These are phyloP conservation scores for Pogostemon cablin DNA, from an alignment of 257 asterid genomes.

Conservation along the genomic window DNA sequence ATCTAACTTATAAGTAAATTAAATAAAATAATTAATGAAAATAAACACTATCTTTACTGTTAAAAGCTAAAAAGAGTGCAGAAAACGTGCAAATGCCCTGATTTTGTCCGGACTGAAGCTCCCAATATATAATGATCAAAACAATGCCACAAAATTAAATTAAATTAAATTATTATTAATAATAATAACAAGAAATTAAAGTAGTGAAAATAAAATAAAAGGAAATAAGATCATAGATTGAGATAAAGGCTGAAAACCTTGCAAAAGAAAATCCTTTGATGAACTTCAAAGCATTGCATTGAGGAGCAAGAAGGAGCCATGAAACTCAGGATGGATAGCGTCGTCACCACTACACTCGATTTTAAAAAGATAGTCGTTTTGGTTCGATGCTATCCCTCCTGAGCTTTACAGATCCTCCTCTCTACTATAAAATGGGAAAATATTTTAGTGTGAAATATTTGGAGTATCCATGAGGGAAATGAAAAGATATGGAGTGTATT, in stretches of 20 bases:
- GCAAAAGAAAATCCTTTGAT: not conserved
- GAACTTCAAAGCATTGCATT: not conserved
- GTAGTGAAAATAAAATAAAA: not conserved
- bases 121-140: slow-evolving; percentile 9
- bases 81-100: slow-evolving; percentile 25
- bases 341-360: slow-evolving; percentile 30
- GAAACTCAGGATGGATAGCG: slow-evolving; percentile 97
- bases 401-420: slow-evolving; percentile 79
- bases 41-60: not conserved
- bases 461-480: slow-evolving; percentile 20
- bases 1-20: not conserved
- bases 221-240: not conserved
- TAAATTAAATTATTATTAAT: too few species aligned
- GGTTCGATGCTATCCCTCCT: slow-evolving; percentile 93
- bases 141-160: not conserved
- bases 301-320: slow-evolving; percentile 59
- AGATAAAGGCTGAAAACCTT: not conserved
- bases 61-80: not conserved
- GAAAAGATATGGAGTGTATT: slow-evolving; percentile 35
- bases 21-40: too few species aligned
- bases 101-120: slow-evolving; percentile 30
- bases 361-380: not conserved
- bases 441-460: too few species aligned
- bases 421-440: not conserved
- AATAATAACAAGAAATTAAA: too few species aligned